phyloP scores from a whole-genome alignment of 495 filamentous ascomycete species.

The Clohesyomyces aquaticus region DNA sequence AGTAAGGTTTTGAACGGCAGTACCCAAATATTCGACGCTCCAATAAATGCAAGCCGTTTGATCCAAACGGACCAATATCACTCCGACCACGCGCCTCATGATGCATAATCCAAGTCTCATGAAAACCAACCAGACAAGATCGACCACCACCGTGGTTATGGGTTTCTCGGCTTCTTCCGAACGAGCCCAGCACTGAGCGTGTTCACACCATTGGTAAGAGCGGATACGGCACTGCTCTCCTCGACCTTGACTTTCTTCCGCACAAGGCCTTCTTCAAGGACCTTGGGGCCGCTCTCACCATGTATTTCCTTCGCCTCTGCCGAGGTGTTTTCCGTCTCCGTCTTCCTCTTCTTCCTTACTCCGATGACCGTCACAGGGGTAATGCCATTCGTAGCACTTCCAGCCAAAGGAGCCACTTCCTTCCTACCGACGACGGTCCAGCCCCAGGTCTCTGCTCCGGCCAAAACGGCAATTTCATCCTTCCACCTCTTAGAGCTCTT shows the following conservation, averaged over 20 bases:
- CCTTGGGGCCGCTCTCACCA: conserved; percentile 41
- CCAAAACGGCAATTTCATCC: conserved; percentile 59
- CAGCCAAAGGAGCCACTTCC: not conserved
- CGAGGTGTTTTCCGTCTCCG: conserved; percentile 42
- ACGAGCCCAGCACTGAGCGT: conserved; percentile 62
- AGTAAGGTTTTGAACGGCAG: no score
- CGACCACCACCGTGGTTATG: not conserved
- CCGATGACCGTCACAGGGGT: conserved; percentile 37
- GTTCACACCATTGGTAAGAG: conserved; percentile 52
- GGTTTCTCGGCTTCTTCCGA: conserved; percentile 66
- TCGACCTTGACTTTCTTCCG: conserved; percentile 45
- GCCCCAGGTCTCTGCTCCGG: conserved; percentile 60
- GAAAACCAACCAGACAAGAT: not conserved
- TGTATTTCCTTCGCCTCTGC: conserved; percentile 29
- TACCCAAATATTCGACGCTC: no score
- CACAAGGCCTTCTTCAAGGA: conserved; percentile 52
- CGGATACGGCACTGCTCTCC: conserved; percentile 17
- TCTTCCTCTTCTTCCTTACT: conserved; percentile 46
- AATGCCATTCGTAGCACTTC: not conserved
- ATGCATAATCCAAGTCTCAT: not conserved
- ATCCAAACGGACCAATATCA: no score
- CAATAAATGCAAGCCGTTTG: conserved; percentile 14
- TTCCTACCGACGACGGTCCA: conserved; percentile 56
- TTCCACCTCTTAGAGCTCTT: conserved; percentile 76
- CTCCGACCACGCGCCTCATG: not conserved